These are phyloP conservation scores for Lachnellula subtilissima DNA, from an alignment of 2,329 filamentous ascomycete species.

Conservation along the genomic window DNA sequence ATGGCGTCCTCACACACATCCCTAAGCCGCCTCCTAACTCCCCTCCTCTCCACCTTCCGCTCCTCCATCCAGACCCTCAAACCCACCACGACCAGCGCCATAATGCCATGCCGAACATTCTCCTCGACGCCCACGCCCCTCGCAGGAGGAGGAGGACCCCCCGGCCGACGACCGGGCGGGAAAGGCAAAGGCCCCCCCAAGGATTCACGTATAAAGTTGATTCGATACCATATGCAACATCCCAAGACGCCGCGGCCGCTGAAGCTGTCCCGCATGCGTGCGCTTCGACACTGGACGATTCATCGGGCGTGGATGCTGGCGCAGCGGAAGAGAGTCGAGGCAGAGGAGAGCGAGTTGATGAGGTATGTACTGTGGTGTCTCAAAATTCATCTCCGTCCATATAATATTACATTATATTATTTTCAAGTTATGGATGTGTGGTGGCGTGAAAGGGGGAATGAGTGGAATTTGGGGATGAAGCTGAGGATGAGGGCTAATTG, in stretches of 20 bases:
- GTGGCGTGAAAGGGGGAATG: no score
- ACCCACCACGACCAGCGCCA: not conserved
- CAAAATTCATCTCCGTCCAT: not conserved
- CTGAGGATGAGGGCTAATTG: not conserved
- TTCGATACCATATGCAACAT: constrained; percentile 67
- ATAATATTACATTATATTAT: not conserved
- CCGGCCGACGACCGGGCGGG: not conserved
- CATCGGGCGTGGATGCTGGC: constrained; percentile 90
- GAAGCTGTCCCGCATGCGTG: constrained; percentile 80
- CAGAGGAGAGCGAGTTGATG: constrained; percentile 66
- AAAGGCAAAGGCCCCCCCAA: constrained; percentile 2
- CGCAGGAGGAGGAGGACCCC: constrained; percentile 3
- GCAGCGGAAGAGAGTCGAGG: constrained; percentile 61
- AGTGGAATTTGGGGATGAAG: not conserved
- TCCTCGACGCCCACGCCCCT: constrained; percentile 11
- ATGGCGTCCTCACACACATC: constrained; percentile 19
- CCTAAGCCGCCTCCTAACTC: constrained; percentile 23
- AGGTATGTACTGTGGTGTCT: constrained; percentile 40
- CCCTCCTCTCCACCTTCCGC: constrained; percentile 22
- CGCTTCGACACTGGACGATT: constrained; percentile 97
- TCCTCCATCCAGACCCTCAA: constrained; percentile 6
- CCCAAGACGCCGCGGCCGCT: constrained; percentile 69
- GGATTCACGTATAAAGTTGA: constrained; percentile 42
- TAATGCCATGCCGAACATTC: constrained; percentile 15
- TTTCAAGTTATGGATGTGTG: no score